Percentiles rank a stretch among this genome's conserved stretches.
These are phyloP conservation scores for Vigna unguiculata DNA, from an alignment of 306 rosid species.

Conservation along the genomic window DNA sequence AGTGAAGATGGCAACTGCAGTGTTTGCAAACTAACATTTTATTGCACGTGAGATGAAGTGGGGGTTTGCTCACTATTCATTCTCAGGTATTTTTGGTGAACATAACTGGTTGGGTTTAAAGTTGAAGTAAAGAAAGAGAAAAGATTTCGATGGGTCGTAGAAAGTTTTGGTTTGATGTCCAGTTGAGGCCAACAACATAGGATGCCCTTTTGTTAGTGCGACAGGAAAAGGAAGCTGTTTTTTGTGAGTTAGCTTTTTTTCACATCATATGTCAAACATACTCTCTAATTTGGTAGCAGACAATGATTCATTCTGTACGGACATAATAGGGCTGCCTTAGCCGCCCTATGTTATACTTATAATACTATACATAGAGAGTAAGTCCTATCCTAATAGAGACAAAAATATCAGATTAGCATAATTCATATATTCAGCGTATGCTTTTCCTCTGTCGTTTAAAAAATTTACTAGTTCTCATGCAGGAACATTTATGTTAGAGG, in stretches of 20 bases:
- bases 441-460: conserved; percentile 40
- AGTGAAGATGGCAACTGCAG: too few species aligned
- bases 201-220: not conserved
- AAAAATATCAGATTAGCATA: conserved; percentile 42
- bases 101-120: not conserved
- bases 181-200: not conserved
- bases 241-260: conserved; percentile 25
- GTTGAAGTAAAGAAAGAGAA: too few species aligned
- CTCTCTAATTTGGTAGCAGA: conserved; percentile 41
- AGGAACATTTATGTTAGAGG: conserved; percentile 50
- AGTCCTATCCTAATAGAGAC: conserved; percentile 42
- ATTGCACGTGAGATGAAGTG: too few species aligned
- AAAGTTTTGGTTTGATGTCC: not conserved
- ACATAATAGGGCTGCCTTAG: conserved; percentile 31
- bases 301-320: conserved; percentile 27
- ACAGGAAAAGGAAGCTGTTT: not conserved
- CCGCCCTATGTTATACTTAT: not conserved
- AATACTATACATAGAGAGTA: conserved; percentile 26
- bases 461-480: conserved; percentile 41
- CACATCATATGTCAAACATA: conserved; percentile 27
- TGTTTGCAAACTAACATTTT: too few species aligned
- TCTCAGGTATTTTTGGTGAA: too few species aligned
- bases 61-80: too few species aligned
- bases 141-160: too few species aligned
- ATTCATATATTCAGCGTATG: conserved; percentile 44